Base-by-base conservation (phyloP, 169 alveolate species). In the Babesia divergens region DNA sequence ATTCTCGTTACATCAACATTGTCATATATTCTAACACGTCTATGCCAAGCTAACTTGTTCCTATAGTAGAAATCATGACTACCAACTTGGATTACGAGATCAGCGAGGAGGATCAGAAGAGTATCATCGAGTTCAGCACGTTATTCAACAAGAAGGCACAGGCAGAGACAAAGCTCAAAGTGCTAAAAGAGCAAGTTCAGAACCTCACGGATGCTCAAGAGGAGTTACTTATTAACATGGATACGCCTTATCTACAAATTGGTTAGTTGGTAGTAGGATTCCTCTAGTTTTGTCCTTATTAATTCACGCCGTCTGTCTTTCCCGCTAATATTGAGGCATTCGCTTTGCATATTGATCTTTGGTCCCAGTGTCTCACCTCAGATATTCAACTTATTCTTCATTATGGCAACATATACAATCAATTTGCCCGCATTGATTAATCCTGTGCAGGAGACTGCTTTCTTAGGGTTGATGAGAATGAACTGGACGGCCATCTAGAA, bases 41-140 rank as follows among this genome's bases (percentile, higher is more conserved):
- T n/a, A n/a, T n/a, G n/a, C n/a, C n/a, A n/a, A n/a, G n/a, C n/a
- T n/a, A n/a, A n/a, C n/a, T n/a, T n/a, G n/a, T n/a, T 16, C 16
- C 16, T 40, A 40, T 16, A 40, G 47, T 43, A 38, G 18, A 20
- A 53, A 51, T 14, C 18, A 66, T 60, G 71, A 26, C 69, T 2
- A 47, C 67, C 31, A 20, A 22, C n/a, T 51, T 65, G 20, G 86
- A 77, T 55, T 77, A 77, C 46, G 86, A 77, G 28, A 68, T 77
- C 0, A 67, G 64, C 42, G 88, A 55, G 49, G 88, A 80, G 31
- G 88, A 80, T 28, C 88, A 80, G 42, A 54, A 16, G 55, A 80
- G 60, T 49, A 80, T 80, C 32, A 54, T 60, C 32, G 67, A 68
- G 34, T 80, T 80, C 53, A 69, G 83, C 68, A 59, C n/a, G 52